These are phyloP conservation scores for Esteya vermicola DNA, from an alignment of 2,329 filamentous ascomycete species.

Conservation along the genomic window DNA sequence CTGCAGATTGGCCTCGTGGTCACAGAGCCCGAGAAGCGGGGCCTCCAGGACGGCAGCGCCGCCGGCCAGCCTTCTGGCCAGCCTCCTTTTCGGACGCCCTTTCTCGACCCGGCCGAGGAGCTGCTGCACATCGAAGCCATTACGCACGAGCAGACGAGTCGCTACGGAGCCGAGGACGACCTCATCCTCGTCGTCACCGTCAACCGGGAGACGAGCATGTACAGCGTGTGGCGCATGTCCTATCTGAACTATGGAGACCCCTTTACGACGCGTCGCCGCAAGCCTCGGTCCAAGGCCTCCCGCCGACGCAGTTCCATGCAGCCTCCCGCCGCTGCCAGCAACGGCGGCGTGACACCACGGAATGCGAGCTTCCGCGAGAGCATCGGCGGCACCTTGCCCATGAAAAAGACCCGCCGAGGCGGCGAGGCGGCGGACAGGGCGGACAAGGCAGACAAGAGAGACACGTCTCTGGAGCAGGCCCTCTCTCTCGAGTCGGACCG, in stretches of 20 bases:
- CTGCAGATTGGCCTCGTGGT: constrained; percentile 77
- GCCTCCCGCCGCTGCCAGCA: no score
- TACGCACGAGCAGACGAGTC: constrained; percentile 19
- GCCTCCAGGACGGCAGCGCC: constrained; percentile 23
- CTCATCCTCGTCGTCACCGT: constrained; percentile 68
- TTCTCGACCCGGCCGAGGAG: constrained; percentile 66
- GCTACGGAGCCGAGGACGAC: constrained; percentile 23
- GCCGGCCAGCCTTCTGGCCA: no score
- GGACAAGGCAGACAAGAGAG: constrained; percentile 21
- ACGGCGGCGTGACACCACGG: constrained; percentile 66
- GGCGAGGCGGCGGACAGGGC: constrained; percentile 32
- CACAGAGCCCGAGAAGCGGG: constrained; percentile 32
- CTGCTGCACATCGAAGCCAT: constrained; percentile 67
- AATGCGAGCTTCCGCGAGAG: constrained; percentile 61
- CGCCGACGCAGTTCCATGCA: constrained; percentile 51
- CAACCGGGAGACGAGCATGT: constrained; percentile 61
- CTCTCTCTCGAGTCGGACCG: constrained; percentile 59
- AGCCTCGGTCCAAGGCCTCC: constrained; percentile 29
- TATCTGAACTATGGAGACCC: constrained; percentile 58
- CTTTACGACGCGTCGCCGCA: constrained; percentile 31
- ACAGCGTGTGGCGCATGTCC: constrained; percentile 72
- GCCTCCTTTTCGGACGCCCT: no score
- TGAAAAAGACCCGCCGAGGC: constrained; percentile 38
- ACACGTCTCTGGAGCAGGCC: constrained; percentile 41
- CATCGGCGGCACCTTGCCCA: constrained; percentile 45